phyloP scores from a whole-genome alignment of 768 basidiomycete genomes.

The Tricholoma flavovirens region DNA sequence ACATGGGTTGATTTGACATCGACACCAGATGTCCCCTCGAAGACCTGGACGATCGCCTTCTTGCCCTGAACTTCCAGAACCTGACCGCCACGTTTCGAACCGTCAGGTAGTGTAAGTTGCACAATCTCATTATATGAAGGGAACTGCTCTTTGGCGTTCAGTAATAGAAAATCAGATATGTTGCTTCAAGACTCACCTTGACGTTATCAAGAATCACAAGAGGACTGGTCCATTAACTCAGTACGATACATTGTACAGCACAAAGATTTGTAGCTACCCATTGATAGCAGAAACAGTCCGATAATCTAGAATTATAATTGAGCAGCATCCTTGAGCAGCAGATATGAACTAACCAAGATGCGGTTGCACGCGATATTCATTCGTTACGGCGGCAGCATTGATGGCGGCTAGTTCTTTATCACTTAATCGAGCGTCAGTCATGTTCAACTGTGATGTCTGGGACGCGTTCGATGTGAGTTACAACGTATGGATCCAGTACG shows the following conservation, averaged over 20 bases:
- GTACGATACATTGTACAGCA: constrained; percentile 8
- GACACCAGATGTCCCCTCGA: constrained; percentile 95
- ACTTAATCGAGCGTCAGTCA: constrained; percentile 57
- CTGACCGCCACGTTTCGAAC: constrained; percentile 91
- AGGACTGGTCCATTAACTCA: constrained; percentile 47
- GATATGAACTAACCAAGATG: constrained; percentile 62
- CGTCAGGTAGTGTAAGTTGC: constrained; percentile 90
- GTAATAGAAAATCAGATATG: constrained; percentile 2
- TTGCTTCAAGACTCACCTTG: constrained; percentile 54
- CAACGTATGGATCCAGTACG: neutral
- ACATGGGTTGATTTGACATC: constrained; percentile 98
- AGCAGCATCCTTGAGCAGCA: constrained; percentile 11
- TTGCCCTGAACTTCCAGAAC: constrained; percentile 97
- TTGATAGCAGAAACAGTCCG: constrained; percentile 98
- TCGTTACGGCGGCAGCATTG: constrained; percentile 85
- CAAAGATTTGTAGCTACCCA: constrained; percentile 45
- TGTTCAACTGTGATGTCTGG: constrained; percentile 13
- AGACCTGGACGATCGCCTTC: constrained; percentile 99
- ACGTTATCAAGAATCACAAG: constrained; percentile 97
- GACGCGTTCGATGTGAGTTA: neutral
- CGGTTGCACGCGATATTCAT: constrained; percentile 83
- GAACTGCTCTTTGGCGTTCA: constrained; percentile 48
- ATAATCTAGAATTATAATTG: constrained; percentile 58
- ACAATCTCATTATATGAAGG: constrained; percentile 99
- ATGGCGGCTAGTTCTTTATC: constrained; percentile 72